A percentile compares a stretch with the other conserved stretches of the same genome.
phyloP scores from a whole-genome alignment of 305 asterid species.

The Fraxinus ornus region DNA sequence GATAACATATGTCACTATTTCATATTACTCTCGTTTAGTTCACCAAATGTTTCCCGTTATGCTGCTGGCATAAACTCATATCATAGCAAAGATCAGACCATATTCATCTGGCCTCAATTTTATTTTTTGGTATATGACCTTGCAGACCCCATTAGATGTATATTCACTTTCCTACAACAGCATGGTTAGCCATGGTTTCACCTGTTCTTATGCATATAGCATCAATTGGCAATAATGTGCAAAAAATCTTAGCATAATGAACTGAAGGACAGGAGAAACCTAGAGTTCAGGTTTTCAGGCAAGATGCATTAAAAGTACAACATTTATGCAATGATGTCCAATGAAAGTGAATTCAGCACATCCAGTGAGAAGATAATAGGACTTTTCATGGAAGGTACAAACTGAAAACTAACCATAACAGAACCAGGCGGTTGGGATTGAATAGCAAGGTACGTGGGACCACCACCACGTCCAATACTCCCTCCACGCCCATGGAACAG shows the following conservation, averaged over 20 bases:
- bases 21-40: background rate
- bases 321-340: background rate
- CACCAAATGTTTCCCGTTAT: background rate
- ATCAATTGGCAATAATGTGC: background rate
- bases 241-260: background rate
- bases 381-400: background rate
- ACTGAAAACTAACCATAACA: slow-evolving; percentile 64
- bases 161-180: background rate
- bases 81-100: background rate
- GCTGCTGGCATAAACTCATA: background rate
- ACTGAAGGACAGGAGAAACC: background rate
- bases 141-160: background rate
- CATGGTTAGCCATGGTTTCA: slow-evolving; percentile 6
- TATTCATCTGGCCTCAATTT: background rate
- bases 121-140: background rate
- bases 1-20: background rate
- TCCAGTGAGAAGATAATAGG: background rate
- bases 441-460: slow-evolving; percentile 82
- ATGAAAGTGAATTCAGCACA: background rate
- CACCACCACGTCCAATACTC: slow-evolving; percentile 89
- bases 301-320: background rate
- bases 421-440: slow-evolving; percentile 99
- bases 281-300: background rate
- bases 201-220: background rate
- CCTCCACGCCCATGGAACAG: slow-evolving; percentile 88